Evolutionary conservation across 129 eudicot genomes (phyloP), one percentile per base, ranked within the genome.

Genomic region (Chrysanthemum seticuspe): DNA sequence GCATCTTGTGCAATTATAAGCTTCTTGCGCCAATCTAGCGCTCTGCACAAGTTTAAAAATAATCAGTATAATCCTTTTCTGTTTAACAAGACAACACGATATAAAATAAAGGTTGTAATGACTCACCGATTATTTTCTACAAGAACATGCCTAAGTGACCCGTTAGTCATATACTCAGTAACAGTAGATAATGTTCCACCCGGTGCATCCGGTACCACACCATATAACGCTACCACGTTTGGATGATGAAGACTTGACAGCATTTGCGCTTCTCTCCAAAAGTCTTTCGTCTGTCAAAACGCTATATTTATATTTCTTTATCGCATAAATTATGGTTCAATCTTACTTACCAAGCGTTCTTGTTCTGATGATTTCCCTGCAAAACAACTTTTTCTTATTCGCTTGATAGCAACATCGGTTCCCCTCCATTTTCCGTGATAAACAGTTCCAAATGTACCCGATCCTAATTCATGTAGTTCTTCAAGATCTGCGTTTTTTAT

Each of bases 171-270:
- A 23, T 45, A 88, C 45, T 88, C 95, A 6, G 95, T 81, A 12
- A 88, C 88, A 25, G 95, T 88, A 12, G 95, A 85, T 71, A 88
- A 50, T 13, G 95, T 83, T 27, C 90, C 88, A 21, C 85, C 90
- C 9, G 90, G 88, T 16, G 91, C 91, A 83, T 88, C 90, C 55
- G 91, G 91, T 74, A 88, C 91, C 64, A 88, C 95, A 31, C 95
- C 95, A 67, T 88, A 88, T 34, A 88, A 81, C 54, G 95, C 95
- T 54, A 88, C 88, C 62, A 88, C 83, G 74, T 88, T 88, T 44
- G 95, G 95, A 74, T 88, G 95, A 75, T 88, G 95, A 64, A 88
- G 95, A 67, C 65, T 83, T n/a, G 91, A 85, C 47, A 88, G 85
- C 55, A 88, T 85, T 51, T 85, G 82, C 62, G 95, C 91, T 85